These are phyloP conservation scores for Pythium vanterpoolii DNA, from an alignment of 352 stramenopile genomes.

Conservation along the genomic window DNA sequence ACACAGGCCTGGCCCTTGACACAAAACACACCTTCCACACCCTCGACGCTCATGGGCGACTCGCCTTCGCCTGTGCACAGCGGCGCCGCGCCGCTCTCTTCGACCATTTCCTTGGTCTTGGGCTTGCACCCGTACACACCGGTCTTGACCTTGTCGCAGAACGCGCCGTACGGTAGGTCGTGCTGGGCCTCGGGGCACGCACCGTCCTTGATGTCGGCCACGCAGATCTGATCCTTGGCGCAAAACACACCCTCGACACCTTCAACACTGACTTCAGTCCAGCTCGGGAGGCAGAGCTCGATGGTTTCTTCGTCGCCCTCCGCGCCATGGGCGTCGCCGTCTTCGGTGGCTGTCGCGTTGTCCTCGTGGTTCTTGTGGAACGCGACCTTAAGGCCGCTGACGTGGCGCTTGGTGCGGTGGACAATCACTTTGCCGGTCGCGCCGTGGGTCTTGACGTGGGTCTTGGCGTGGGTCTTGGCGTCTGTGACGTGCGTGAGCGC, in stretches of 20 bases:
- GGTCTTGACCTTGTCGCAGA: slow-evolving; percentile 16
- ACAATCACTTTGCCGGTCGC: slow-evolving; percentile 2
- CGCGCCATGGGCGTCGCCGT: background rate
- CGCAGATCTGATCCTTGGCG: slow-evolving; percentile 11
- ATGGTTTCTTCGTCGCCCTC: background rate
- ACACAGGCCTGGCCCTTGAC: slow-evolving; percentile 15
- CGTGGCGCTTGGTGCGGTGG: slow-evolving; percentile 20
- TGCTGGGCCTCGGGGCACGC: slow-evolving; percentile 11
- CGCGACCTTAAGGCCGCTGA: slow-evolving; percentile 25
- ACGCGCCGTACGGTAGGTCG: slow-evolving; percentile 11
- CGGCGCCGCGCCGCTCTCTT: background rate
- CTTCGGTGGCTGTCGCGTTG: background rate
- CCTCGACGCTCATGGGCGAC: slow-evolving; percentile 16
- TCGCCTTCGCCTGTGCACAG: slow-evolving; percentile 5
- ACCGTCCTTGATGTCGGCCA: slow-evolving; percentile 8
- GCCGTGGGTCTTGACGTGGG: no score
- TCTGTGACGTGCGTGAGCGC: slow-evolving; percentile 2
- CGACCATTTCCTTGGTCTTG: background rate
- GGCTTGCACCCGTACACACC: slow-evolving; percentile 17
- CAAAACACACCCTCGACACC: slow-evolving; percentile 12
- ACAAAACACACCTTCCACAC: slow-evolving; percentile 17
- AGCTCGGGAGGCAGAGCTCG: background rate
- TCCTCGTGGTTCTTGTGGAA: slow-evolving; percentile 16
- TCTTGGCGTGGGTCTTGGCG: background rate
- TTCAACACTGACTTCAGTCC: slow-evolving; percentile 14